Percentiles rank a stretch among this genome's conserved stretches.
Conservation (phyloP, 257 asterid species). For the Cruciata laevipes region DNA sequence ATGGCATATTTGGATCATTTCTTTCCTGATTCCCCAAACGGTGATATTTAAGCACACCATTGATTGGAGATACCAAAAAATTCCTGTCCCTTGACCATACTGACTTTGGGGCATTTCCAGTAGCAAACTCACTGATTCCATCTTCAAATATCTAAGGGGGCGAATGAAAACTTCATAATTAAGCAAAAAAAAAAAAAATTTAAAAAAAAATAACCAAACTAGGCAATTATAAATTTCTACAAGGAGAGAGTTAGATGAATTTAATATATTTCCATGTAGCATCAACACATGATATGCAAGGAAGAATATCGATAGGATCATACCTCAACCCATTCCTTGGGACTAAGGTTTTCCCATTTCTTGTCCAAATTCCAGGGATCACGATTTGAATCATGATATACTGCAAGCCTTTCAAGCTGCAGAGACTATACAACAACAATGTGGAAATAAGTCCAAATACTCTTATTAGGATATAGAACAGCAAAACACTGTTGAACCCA, state of each 20-base stretch:
- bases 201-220: slow-evolving; percentile 14
- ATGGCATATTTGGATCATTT: slow-evolving; percentile 69
- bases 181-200: slow-evolving; percentile 42
- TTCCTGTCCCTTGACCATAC: slow-evolving; percentile 63
- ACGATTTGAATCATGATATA: slow-evolving; percentile 85
- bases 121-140: slow-evolving; percentile 69
- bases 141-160: slow-evolving; percentile 65
- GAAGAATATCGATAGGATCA: neutral
- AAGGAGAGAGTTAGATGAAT: neutral
- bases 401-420: slow-evolving; percentile 96
- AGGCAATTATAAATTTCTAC: slow-evolving; percentile 9
- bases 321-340: slow-evolving; percentile 96
- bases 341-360: slow-evolving; percentile 94
- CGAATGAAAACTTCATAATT: neutral
- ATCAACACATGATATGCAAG: neutral
- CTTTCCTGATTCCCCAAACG: slow-evolving; percentile 92
- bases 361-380: slow-evolving; percentile 87
- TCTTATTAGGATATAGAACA: slow-evolving; percentile 5
- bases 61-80: slow-evolving; percentile 85
- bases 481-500: slow-evolving; percentile 8
- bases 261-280: neutral
- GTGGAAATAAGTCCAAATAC: too few relatives aligned
- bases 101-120: slow-evolving; percentile 31
- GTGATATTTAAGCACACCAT: slow-evolving; percentile 86
- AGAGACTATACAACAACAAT: slow-evolving; percentile 57